Base-by-base conservation (phyloP, 1,284 basidiomycete genomes). In the Fomitopsis betulina region DNA sequence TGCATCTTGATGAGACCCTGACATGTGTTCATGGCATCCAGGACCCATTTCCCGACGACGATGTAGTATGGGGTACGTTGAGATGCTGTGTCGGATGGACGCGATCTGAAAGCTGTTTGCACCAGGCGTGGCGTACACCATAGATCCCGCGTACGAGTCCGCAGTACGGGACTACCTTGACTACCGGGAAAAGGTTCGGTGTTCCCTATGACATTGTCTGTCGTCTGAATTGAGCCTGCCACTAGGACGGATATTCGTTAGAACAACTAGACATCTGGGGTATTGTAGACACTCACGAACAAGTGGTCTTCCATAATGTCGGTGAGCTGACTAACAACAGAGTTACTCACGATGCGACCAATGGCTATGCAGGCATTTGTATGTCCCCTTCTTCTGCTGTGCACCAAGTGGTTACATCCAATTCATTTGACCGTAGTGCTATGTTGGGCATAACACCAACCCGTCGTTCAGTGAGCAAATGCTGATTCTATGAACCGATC, bases 81-180 rank as follows among this genome's bases (percentile, higher is more conserved):
- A 23, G 25, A 15, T 33, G 9, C 8, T 33, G 47, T 33, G 30
- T 7, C 30, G 13, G n/a, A n/a, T 51, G 23, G 21, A 7, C 17
- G 13, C 45, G 23, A 17, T 10, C 37, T 5, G 35, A 15, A 38
- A 12, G 5, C 17, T n/a, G 0, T n/a, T 2, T 53, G 21, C 5
- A 25, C 35, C 35, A 91, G 88, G 89, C 12, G 73, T 94, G 27
- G 89, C 88, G 23, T 93, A 91, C 70, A 92, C 89, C 12, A 93
- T 95, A 67, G 89, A 94, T 65, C 87, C 91, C 0, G 76, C 70
- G 32, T 83, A 90, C 64, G 85, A 83, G 53, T 72, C 78, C 0
- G 89, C 93, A 71, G 93, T 94, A 15, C 79, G 88, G 40, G 87
- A 87, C 54, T 93, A 94, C 70, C 74, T 95, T 89, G 89, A 91